Evolutionary conservation across 2,329 filamentous ascomycete genomes (phyloP).

Genomic region (Apiospora pterosperma): DNA sequence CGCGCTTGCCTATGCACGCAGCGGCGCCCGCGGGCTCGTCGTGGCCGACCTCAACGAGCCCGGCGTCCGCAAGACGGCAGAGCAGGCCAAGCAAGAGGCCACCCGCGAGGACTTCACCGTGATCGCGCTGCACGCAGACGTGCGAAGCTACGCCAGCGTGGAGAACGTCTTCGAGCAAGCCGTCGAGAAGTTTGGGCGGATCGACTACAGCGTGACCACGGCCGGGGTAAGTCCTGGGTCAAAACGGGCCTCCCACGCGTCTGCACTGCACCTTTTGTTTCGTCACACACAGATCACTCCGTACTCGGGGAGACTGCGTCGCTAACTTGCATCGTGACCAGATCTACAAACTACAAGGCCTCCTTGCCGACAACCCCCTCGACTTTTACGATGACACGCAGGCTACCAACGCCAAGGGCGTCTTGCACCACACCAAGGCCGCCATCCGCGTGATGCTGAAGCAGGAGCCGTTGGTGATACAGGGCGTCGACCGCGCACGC

Average conservation of each 20-base stretch:
- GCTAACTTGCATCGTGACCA: not conserved
- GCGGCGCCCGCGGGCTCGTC: not conserved
- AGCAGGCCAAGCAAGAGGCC: not conserved
- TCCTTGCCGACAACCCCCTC: not conserved
- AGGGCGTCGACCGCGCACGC: not conserved
- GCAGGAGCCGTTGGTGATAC: not conserved
- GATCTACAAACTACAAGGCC: not conserved
- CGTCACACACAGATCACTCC: not conserved
- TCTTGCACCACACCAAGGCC: constrained; percentile 4
- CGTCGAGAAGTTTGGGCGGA: not conserved
- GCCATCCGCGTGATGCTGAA: not conserved
- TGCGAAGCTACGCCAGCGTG: not conserved
- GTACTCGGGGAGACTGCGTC: not conserved
- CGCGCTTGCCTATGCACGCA: not conserved
- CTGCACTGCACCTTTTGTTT: not conserved
- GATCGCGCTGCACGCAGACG: not conserved
- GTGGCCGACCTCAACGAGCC: not conserved
- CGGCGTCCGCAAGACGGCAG: not conserved
- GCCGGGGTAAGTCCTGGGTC: not conserved
- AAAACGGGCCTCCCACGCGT: no score
- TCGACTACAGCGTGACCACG: not conserved
- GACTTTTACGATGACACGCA: not conserved
- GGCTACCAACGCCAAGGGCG: not conserved
- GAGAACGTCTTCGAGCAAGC: not conserved
- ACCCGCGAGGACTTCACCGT: not conserved